phyloP scores from a whole-genome alignment of 2,329 filamentous ascomycete genomes.

The Celoporthe dispersa region DNA sequence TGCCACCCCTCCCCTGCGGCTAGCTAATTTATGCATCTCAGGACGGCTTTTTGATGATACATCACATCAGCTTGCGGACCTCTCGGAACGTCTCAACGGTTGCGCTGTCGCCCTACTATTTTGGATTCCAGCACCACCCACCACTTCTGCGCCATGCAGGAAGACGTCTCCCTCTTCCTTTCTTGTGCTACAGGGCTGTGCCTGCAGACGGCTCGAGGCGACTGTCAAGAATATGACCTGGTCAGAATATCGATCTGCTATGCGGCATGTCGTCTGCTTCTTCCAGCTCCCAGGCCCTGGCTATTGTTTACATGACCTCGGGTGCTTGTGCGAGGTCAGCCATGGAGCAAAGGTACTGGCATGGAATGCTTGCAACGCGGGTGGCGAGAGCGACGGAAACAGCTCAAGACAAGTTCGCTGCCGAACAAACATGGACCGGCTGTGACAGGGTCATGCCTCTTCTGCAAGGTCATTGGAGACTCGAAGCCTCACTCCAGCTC shows the following conservation, averaged over 20 bases:
- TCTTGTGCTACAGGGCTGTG: not conserved
- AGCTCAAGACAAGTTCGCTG: not conserved
- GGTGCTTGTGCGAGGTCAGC: not conserved
- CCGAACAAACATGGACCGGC: not conserved
- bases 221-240: not conserved
- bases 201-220: not conserved
- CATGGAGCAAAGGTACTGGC: not conserved
- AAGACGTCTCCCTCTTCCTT: not conserved
- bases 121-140: not conserved
- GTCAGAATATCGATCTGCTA: not conserved
- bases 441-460: not conserved
- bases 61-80: slow-evolving; percentile 53
- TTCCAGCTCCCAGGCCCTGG: not conserved
- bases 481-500: not conserved
- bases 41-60: slow-evolving; percentile 33
- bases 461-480: not conserved
- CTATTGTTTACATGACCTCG: not conserved
- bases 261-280: not conserved
- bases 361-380: not conserved
- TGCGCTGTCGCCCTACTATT: slow-evolving; percentile 10
- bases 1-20: slow-evolving; percentile 29
- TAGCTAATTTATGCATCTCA: slow-evolving; percentile 23
- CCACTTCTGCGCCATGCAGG: not conserved
- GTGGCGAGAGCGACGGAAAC: not conserved
- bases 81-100: slow-evolving; percentile 50